Conservation (phyloP, 495 filamentous ascomycete genomes). For the Lepidopterella palustris region DNA sequence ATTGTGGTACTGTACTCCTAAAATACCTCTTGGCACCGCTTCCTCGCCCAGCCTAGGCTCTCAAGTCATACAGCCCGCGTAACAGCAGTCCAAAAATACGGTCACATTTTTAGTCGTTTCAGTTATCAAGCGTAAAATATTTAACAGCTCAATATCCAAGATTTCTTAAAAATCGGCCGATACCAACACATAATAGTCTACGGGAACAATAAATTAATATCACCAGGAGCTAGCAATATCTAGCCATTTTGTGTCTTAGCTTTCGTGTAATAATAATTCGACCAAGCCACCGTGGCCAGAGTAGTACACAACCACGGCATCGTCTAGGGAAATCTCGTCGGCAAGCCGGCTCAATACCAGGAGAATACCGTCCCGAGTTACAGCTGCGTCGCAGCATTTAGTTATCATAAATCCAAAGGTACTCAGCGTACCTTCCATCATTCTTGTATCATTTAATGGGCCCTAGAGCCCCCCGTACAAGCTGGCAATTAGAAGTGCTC, state of each 20-base stretch:
- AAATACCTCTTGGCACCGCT: neutral
- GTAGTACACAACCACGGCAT: neutral
- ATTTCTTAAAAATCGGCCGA: neutral
- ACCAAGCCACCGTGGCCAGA: neutral
- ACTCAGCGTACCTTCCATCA: neutral
- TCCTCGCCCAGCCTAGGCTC: neutral
- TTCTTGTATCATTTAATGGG: neutral
- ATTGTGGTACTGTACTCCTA: neutral
- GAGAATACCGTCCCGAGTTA: neutral
- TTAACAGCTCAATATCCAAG: neutral
- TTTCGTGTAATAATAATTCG: too few relatives aligned
- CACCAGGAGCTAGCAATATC: neutral
- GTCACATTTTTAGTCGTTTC: neutral
- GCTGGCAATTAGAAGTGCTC: neutral
- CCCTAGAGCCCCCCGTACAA: neutral
- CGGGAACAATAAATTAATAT: neutral
- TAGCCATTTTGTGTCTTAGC: neutral
- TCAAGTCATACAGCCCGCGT: neutral
- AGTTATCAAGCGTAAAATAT: neutral
- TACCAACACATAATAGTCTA: neutral
- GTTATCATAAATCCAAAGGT: neutral
- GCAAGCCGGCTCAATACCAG: neutral
- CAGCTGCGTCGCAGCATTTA: neutral
- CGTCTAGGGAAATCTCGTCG: neutral
- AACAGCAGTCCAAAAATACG: neutral